phyloP scores from a whole-genome alignment of 2,329 filamentous ascomycete species.

The Talaromyces sp. region DNA sequence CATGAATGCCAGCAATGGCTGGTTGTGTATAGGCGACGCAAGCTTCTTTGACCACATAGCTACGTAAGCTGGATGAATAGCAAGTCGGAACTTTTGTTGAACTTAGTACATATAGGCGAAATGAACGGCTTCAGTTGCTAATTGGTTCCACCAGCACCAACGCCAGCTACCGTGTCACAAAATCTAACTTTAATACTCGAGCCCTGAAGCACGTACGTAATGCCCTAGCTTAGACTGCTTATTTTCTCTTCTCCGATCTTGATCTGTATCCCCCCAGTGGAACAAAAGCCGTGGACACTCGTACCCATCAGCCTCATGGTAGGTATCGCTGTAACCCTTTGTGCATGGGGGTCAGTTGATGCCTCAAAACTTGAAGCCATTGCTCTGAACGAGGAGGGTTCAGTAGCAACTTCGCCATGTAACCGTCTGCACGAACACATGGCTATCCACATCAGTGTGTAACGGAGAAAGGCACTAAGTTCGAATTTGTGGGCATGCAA shows the following conservation, averaged over 20 bases:
- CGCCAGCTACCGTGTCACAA: not conserved
- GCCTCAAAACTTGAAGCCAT: not conserved
- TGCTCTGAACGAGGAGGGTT: not conserved
- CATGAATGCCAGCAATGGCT: not conserved
- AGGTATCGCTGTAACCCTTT: slow-evolving; percentile 7
- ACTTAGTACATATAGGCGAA: not conserved
- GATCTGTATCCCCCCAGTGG: not conserved
- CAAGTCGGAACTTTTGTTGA: not conserved
- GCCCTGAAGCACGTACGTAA: not conserved
- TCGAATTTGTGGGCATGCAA: not conserved
- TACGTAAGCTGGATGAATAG: not conserved
- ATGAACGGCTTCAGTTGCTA: not conserved
- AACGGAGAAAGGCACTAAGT: not conserved
- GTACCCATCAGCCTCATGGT: not conserved
- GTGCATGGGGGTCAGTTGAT: slow-evolving; percentile 3
- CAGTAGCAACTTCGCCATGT: slow-evolving; percentile 2
- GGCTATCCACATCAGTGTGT: not conserved
- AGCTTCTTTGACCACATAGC: not conserved
- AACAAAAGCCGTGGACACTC: too few relatives aligned
- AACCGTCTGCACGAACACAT: not conserved
- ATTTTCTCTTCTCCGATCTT: not conserved
- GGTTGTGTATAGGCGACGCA: not conserved
- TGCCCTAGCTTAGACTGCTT: not conserved
- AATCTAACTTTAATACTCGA: not conserved
- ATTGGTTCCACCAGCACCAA: not conserved